These are phyloP conservation scores for Lepidium sativum DNA, from an alignment of 345 rosid genomes.

Conservation along the genomic window DNA sequence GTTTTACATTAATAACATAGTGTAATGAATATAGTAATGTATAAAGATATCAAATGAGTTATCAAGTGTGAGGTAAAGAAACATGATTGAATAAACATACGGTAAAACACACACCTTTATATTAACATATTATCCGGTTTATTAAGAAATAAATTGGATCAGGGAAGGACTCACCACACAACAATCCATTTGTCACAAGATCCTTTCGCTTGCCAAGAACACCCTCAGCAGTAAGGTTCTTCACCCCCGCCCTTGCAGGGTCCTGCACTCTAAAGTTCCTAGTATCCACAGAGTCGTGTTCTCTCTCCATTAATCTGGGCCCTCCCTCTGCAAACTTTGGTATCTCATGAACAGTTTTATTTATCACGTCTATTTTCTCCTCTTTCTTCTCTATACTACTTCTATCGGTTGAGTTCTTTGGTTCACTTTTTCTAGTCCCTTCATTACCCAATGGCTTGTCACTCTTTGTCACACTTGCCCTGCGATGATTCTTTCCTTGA, in stretches of 20 bases:
- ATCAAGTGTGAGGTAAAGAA: background rate
- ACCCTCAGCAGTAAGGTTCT: constrained; percentile 19
- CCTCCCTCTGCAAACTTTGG: constrained; percentile 26
- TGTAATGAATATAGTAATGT: background rate
- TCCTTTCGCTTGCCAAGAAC: constrained; percentile 54
- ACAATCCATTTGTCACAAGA: constrained; percentile 46
- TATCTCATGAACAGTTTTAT: constrained; percentile 28
- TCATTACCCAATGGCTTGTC: constrained; percentile 29
- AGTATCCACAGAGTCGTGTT: background rate
- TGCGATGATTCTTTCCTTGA: constrained; percentile 30
- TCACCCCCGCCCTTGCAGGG: constrained; percentile 7
- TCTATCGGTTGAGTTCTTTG: constrained; percentile 29
- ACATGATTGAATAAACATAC: background rate
- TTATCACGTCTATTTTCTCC: constrained; percentile 28
- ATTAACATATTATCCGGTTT: background rate
- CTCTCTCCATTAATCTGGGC: constrained; percentile 15
- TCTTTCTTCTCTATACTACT: constrained; percentile 36
- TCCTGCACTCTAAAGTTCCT: background rate
- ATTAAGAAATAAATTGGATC: background rate
- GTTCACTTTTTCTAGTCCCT: constrained; percentile 32
- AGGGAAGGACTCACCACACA: constrained; percentile 51
- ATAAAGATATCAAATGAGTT: background rate
- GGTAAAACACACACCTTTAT: background rate
- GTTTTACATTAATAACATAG: background rate
- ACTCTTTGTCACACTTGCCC: constrained; percentile 26